phyloP scores from a whole-genome alignment of 1,284 basidiomycete genomes.

The Bjerkandera adusta region DNA sequence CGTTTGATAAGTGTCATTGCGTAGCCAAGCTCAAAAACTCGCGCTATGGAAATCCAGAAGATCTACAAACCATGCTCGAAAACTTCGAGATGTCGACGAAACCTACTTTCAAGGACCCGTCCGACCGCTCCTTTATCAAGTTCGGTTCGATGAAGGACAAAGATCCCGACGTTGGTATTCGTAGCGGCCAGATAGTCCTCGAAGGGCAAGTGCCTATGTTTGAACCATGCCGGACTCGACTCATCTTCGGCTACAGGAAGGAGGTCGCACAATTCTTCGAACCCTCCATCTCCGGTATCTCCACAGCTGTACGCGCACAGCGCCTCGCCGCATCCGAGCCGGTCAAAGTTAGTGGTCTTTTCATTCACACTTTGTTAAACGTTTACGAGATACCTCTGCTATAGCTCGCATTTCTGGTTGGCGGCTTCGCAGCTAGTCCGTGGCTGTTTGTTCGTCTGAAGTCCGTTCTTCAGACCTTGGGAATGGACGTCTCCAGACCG shows the following conservation, averaged over 20 bases:
- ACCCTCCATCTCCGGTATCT: conserved; percentile 34
- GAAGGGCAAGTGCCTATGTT: conserved; percentile 27
- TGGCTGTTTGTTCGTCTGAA: conserved; percentile 33
- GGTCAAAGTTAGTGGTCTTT: neutral
- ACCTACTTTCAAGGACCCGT: conserved; percentile 34
- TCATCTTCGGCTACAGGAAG: conserved; percentile 15
- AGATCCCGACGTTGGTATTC: conserved; percentile 35
- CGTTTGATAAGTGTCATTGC: neutral
- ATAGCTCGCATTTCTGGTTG: conserved; percentile 36
- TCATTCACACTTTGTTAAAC: too few relatives aligned
- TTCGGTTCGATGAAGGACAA: conserved; percentile 38
- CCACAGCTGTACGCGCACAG: conserved; percentile 33
- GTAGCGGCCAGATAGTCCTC: conserved; percentile 39
- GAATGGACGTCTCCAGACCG: conserved; percentile 38
- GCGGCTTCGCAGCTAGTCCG: conserved; percentile 38
- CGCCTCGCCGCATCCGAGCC: conserved; percentile 1
- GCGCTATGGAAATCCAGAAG: conserved; percentile 31
- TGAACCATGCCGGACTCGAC: neutral
- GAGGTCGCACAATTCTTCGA: conserved; percentile 39
- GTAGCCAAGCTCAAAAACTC: conserved; percentile 35
- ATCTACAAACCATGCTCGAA: conserved; percentile 34
- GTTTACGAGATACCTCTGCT: neutral
- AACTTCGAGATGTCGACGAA: conserved; percentile 42
- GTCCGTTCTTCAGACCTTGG: conserved; percentile 25
- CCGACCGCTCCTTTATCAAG: conserved; percentile 37